Percentiles rank a stretch among this genome's conserved stretches.
phyloP scores from a whole-genome alignment of 805 yeast species.

The Myxozyma sirexii region DNA sequence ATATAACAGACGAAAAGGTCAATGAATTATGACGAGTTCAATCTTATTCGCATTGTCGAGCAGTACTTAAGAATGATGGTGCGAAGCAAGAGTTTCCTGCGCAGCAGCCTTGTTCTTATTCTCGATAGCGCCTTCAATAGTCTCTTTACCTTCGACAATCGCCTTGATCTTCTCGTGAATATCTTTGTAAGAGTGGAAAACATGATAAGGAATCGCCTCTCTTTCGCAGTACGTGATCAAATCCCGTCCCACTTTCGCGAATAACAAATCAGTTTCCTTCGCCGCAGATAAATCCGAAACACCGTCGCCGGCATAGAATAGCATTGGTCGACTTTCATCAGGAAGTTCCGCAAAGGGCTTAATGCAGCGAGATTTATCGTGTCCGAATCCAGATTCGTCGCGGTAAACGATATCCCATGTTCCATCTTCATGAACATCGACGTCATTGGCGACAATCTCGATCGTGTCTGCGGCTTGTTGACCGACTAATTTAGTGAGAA shows the following conservation, averaged over 20 bases:
- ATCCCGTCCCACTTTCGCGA: slow-evolving; percentile 92
- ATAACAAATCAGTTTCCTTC: slow-evolving; percentile 86
- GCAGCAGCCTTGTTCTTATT: slow-evolving; percentile 17
- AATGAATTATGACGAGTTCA: no score
- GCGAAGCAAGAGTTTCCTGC: slow-evolving; percentile 7
- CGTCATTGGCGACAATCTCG: slow-evolving; percentile 81
- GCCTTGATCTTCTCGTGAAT: slow-evolving; percentile 64
- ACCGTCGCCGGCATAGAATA: slow-evolving; percentile 97
- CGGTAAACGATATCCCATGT: slow-evolving; percentile 84
- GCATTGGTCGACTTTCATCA: slow-evolving; percentile 55
- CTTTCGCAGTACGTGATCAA: slow-evolving; percentile 79
- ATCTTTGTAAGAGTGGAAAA: slow-evolving; percentile 74
- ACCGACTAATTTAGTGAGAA: slow-evolving; percentile 75
- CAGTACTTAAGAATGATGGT: slow-evolving; percentile 1
- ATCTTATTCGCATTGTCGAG: no score
- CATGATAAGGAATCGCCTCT: slow-evolving; percentile 81
- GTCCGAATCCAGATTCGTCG: slow-evolving; percentile 89
- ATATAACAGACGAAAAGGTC: no score
- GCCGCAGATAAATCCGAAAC: slow-evolving; percentile 95
- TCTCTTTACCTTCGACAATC: slow-evolving; percentile 51
- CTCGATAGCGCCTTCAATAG: slow-evolving; percentile 35
- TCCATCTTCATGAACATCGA: slow-evolving; percentile 55
- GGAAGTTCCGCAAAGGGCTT: slow-evolving; percentile 47
- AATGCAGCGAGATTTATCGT: slow-evolving; percentile 87
- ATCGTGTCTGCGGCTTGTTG: slow-evolving; percentile 69